Evolutionary conservation across 1,284 basidiomycete genomes (phyloP).

Genomic region (Butyriboletus appendiculatus): DNA sequence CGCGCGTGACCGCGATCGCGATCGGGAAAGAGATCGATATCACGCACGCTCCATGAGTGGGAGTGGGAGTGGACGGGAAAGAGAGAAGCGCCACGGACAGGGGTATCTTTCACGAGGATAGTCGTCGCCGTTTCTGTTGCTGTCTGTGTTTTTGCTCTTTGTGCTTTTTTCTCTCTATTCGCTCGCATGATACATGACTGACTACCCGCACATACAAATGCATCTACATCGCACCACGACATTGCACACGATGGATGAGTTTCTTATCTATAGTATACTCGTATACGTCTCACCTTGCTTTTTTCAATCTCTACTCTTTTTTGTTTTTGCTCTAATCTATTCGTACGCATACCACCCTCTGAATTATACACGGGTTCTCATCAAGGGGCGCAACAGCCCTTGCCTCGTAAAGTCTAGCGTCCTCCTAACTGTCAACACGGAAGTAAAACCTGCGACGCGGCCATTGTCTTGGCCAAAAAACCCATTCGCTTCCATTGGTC

Average conservation of each 20-base stretch:
- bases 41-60: conserved; percentile 5
- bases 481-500: no score
- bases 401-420: no score
- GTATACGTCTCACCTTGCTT: background rate
- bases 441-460: no score
- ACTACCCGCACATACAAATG: background rate
- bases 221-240: conserved; percentile 2
- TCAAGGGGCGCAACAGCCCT: no score
- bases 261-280: background rate
- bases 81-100: conserved; percentile 19
- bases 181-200: background rate
- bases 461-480: no score
- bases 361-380: no score
- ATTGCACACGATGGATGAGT: conserved; percentile 3
- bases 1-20: conserved; percentile 22
- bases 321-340: background rate
- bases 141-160: background rate
- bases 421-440: no score
- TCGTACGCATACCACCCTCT: background rate
- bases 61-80: conserved; percentile 7
- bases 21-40: conserved; percentile 18
- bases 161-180: background rate
- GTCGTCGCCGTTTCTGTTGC: background rate
- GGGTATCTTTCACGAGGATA: conserved; percentile 17
- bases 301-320: background rate